Evolutionary conservation across 148 eudicot genomes (phyloP).

Genomic region (Spergularia marina): DNA sequence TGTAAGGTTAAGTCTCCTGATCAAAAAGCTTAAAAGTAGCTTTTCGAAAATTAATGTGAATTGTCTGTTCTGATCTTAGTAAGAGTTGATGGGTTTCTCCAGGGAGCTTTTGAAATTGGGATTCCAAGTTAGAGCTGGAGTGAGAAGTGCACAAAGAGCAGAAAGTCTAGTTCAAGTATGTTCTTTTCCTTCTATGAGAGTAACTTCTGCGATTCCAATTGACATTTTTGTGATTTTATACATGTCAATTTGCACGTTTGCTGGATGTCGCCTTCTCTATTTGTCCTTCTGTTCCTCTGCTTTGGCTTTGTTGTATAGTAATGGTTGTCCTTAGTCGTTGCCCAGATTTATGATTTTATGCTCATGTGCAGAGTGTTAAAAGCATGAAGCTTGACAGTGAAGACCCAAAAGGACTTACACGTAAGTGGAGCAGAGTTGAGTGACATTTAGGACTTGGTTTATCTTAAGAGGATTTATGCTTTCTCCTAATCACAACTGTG

Average conservation of each 20-base stretch:
- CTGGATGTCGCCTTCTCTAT: too few species aligned
- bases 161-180: conserved; percentile 68
- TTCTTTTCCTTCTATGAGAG: conserved; percentile 4
- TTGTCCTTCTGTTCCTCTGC: too few species aligned
- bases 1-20: conserved; percentile 50
- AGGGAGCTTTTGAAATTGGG: conserved; percentile 95
- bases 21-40: neutral
- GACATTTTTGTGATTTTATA: neutral
- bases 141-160: conserved; percentile 76
- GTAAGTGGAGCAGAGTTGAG: conserved; percentile 42
- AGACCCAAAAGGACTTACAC: conserved; percentile 36
- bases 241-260: too few species aligned
- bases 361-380: conserved; percentile 52
- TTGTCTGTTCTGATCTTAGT: conserved; percentile 8
- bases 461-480: neutral
- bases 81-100: conserved; percentile 23
- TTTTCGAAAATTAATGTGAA: neutral
- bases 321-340: neutral
- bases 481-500: neutral
- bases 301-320: neutral
- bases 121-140: conserved; percentile 80
- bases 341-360: neutral
- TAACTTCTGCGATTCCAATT: neutral
- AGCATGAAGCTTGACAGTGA: conserved; percentile 57
- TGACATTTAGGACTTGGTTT: neutral